phyloP scores from a whole-genome alignment of 2,329 filamentous ascomycete species.

The Plenodomus biglobosus region DNA sequence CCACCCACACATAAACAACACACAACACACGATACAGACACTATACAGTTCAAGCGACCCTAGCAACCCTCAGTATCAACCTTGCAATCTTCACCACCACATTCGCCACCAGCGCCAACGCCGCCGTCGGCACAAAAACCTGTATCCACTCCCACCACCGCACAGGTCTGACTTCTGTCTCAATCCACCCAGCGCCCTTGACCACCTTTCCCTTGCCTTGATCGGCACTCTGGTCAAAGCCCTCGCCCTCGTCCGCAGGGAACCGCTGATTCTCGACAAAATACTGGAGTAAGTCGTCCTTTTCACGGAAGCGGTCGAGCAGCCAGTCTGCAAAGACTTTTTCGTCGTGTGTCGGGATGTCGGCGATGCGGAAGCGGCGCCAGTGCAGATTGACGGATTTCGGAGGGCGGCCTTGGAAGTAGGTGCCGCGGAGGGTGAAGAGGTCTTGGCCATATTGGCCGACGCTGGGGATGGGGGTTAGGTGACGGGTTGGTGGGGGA shows the following conservation, averaged over 20 bases:
- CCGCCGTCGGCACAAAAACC: conserved; percentile 47
- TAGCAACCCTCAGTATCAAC: background rate
- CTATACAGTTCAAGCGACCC: too few species aligned
- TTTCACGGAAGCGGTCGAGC: conserved; percentile 82
- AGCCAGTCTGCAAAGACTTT: conserved; percentile 81
- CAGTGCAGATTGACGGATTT: conserved; percentile 97
- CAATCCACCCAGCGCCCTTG: conserved; percentile 49
- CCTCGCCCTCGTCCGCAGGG: conserved; percentile 60
- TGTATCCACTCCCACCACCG: conserved; percentile 47
- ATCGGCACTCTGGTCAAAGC: conserved; percentile 12
- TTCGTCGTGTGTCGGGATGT: conserved; percentile 75
- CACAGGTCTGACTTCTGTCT: conserved; percentile 49
- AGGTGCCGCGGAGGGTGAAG: conserved; percentile 83
- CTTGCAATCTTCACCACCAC: conserved; percentile 26
- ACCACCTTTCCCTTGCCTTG: conserved; percentile 18
- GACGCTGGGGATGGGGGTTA: conserved; percentile 27
- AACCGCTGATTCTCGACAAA: conserved; percentile 77
- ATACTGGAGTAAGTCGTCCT: conserved; percentile 81
- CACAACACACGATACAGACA: too few species aligned
- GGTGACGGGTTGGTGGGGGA: background rate
- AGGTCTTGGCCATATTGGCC: conserved; percentile 78
- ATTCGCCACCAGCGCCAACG: conserved; percentile 41
- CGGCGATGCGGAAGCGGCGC: conserved; percentile 77
- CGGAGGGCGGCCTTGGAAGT: conserved; percentile 83
- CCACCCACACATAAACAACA: too few species aligned